These are phyloP conservation scores for Claviceps africana DNA, from an alignment of 2,329 filamentous ascomycete genomes.

Conservation along the genomic window DNA sequence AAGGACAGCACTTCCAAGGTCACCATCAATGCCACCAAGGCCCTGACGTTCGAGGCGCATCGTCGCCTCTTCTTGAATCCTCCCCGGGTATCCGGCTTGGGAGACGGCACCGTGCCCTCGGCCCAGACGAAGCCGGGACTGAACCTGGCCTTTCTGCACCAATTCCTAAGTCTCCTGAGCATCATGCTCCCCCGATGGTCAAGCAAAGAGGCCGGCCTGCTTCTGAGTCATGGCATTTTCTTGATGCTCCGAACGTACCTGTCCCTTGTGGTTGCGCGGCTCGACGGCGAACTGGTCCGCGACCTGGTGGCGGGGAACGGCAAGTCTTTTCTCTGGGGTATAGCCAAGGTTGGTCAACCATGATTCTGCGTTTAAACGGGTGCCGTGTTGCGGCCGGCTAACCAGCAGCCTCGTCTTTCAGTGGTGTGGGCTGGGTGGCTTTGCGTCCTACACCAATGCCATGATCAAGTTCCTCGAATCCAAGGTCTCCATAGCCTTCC, in stretches of 20 bases:
- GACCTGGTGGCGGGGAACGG: constrained; percentile 94
- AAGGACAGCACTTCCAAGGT: constrained; percentile 81
- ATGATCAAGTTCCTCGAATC: constrained; percentile 98
- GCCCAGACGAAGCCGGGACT: constrained; percentile 85
- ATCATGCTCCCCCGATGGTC: constrained; percentile 96
- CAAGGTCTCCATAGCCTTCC: constrained; percentile 96
- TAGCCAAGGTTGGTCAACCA: constrained; percentile 49
- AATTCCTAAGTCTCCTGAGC: constrained; percentile 88
- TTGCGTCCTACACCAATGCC: constrained; percentile 93
- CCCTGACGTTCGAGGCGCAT: constrained; percentile 91
- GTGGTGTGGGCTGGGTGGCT: constrained; percentile 87
- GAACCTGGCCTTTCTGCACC: constrained; percentile 90
- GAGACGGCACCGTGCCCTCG: constrained; percentile 64
- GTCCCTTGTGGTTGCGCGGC: constrained; percentile 77
- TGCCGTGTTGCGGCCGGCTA: neutral
- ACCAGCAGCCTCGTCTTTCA: constrained; percentile 14
- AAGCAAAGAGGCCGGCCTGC: constrained; percentile 84
- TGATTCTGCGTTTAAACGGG: neutral
- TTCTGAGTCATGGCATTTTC: constrained; percentile 81
- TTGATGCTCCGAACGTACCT: constrained; percentile 86
- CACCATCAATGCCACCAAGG: constrained; percentile 77
- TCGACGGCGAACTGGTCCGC: constrained; percentile 91
- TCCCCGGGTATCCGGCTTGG: constrained; percentile 65
- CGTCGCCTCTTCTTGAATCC: constrained; percentile 85
- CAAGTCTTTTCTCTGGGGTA: constrained; percentile 72